Evolutionary conservation across 805 yeast species (phyloP).

Genomic region (Saccharomycopsis schoenii): DNA sequence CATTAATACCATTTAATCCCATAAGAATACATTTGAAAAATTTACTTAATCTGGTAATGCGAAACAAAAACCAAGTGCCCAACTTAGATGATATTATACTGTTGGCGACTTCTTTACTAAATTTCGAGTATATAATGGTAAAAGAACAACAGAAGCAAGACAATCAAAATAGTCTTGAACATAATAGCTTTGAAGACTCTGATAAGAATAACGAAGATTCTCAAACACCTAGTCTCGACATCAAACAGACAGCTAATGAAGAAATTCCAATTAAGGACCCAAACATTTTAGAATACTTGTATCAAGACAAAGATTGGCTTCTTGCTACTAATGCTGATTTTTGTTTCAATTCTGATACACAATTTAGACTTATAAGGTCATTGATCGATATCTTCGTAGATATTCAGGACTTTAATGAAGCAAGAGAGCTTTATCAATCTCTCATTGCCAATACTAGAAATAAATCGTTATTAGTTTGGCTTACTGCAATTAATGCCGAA

Average conservation of each 20-base stretch:
- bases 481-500: not conserved
- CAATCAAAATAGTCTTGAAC: no score
- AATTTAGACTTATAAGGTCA: not conserved
- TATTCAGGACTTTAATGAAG: constrained; percentile 3
- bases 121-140: not conserved
- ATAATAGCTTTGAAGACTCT: not conserved
- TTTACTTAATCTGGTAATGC: not conserved
- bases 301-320: not conserved
- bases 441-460: not conserved
- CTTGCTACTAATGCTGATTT: not conserved
- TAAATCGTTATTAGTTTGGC: constrained; percentile 3
- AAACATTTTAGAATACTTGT: not conserved
- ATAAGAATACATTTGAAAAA: not conserved
- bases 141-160: not conserved
- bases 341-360: not conserved
- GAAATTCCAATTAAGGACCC: not conserved
- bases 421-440: not conserved
- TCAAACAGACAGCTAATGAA: not conserved
- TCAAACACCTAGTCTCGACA: not conserved
- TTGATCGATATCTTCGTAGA: not conserved
- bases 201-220: not conserved
- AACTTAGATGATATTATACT: not conserved
- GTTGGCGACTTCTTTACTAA: not conserved
- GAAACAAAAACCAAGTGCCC: not conserved
- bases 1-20: not conserved